Percentiles rank a stretch among this genome's conserved stretches.
These are phyloP conservation scores for Auxenochlorella pyrenoidosa DNA, from an alignment of 139 green algal genomes.

Conservation along the genomic window DNA sequence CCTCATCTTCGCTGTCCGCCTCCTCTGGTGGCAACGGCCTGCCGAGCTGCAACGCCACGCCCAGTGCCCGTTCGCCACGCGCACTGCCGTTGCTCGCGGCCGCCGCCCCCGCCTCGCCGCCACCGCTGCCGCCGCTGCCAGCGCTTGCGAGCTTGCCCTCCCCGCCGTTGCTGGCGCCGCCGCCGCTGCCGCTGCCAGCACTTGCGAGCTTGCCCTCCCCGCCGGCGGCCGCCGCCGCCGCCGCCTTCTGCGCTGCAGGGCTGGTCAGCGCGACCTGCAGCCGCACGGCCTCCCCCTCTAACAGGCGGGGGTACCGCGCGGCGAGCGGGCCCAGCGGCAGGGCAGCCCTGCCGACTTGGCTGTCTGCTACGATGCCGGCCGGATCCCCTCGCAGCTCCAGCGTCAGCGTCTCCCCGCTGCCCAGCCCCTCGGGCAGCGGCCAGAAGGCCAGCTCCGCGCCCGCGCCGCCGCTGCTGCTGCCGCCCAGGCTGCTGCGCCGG, in stretches of 20 bases:
- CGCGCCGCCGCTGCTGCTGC: background rate
- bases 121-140: background rate
- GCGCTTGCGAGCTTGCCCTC: too few species aligned
- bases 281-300: background rate
- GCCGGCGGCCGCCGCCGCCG: background rate
- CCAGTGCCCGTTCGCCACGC: too few species aligned
- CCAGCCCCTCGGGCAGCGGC: slow-evolving; percentile 29
- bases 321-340: background rate
- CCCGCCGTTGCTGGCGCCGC: background rate
- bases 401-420: background rate
- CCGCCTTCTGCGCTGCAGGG: too few species aligned
- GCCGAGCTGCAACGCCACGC: too few species aligned
- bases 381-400: slow-evolving; percentile 36
- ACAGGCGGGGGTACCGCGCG: slow-evolving; percentile 9
- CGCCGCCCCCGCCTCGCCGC: too few species aligned
- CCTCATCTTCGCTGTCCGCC: too few species aligned
- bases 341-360: slow-evolving; percentile 8
- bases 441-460: slow-evolving; percentile 8
- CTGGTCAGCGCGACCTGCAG: background rate
- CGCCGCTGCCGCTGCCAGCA: background rate
- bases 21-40: too few species aligned
- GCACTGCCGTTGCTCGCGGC: background rate
- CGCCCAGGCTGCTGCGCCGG: background rate
- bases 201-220: too few species aligned
- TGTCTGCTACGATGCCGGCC: slow-evolving; percentile 25